Base-by-base conservation (phyloP, 371 early-diverging fungal genomes). In the Paraphysoderma sedebokerense region DNA sequence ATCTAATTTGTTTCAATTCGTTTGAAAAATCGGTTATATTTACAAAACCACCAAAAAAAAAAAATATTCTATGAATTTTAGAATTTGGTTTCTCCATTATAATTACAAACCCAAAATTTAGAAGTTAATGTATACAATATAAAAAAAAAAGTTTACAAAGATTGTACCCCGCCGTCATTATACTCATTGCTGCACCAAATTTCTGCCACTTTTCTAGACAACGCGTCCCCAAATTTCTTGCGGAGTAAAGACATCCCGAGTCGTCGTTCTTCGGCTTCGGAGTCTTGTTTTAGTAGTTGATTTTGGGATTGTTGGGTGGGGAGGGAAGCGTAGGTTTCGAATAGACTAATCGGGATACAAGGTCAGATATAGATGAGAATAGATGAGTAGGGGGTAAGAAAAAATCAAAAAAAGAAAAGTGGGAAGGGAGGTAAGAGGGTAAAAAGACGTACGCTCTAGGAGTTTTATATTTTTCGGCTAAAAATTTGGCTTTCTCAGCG, bases 401-500 rank as follows among this genome's bases (percentile, higher is more conserved):
- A 5, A 4, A 3, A 46, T 11, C 11, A 17, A 27, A 26, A 27
- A 1, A 1, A 1, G n/a, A n/a, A n/a, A n/a, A 17, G 12, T 7
- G 0, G n/a, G 8, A 47, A 13, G 19, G n/a, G 22, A 12, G 5
- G 4, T 3, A 46, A 13, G 12, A 17, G 29, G 27, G 22, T 1
- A 1, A 1, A 17, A n/a, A 5, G 5, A 40, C 17, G 19, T 41
- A 37, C 49, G 48, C 49, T 2, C 22, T 3, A 37, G 85, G 77
- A 0, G 90, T 91, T 4, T 74, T 77, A 50, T 76, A 89, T n/a
- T 53, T 56, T 31, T 59, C 58, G 4, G 69, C 76, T 24, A 92
- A 65, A 8, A 77, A 67, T 12, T 59, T 34, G 0, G 91, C 93
- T 58, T 85, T 87, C 51, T 91, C 90, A 0, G 68, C 72, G 50